Conservation (phyloP, 164 flowering plant genomes). For the Tetracentron sinense region DNA sequence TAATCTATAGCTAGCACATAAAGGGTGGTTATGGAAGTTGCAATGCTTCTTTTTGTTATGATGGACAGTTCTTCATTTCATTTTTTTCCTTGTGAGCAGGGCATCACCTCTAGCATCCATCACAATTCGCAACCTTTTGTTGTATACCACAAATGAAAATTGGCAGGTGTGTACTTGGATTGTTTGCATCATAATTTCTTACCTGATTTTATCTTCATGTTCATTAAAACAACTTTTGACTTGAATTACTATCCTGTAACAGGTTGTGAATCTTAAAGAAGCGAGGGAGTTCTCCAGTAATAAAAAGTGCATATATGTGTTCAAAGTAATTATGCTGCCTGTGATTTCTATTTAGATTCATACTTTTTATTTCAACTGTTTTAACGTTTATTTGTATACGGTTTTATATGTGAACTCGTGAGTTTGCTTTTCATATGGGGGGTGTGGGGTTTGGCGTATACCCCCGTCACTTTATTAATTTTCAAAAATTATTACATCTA, state of each 20-base stretch:
- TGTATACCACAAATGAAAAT: conserved; percentile 84
- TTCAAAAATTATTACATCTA: too few relatives aligned
- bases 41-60: neutral
- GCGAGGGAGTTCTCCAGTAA: conserved; percentile 82
- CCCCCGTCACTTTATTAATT: too few relatives aligned
- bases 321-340: conserved; percentile 58
- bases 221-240: conserved; percentile 9
- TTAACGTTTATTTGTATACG: neutral
- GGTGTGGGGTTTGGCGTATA: too few relatives aligned
- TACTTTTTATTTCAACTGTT: neutral
- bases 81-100: conserved; percentile 36
- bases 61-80: neutral
- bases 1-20: too few relatives aligned
- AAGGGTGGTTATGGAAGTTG: neutral
- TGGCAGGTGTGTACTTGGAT: conserved; percentile 64
- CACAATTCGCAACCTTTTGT: conserved; percentile 77
- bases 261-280: conserved; percentile 96
- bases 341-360: neutral
- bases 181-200: neutral
- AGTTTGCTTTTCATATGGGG: neutral
- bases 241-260: conserved; percentile 15
- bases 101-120: conserved; percentile 93
- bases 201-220: conserved; percentile 4
- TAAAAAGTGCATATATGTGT: conserved; percentile 76
- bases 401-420: too few relatives aligned